Conservation (phyloP, 305 asterid genomes). For the Solanum hybrid region DNA sequence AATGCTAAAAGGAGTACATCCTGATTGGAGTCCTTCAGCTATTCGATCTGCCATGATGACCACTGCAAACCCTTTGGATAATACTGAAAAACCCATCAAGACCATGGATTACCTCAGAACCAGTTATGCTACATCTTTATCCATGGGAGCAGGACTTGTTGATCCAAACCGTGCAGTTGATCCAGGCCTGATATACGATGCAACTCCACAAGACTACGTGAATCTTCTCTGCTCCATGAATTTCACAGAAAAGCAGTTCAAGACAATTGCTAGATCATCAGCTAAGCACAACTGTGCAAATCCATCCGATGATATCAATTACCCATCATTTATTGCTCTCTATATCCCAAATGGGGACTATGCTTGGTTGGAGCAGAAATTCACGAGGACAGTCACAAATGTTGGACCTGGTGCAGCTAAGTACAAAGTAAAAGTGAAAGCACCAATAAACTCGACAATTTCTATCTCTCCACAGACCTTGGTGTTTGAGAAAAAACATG, state of each 20-base stretch:
- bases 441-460: not conserved
- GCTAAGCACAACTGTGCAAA: conserved; percentile 4
- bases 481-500: not conserved
- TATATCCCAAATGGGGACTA: not conserved
- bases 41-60: conserved; percentile 13
- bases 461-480: not conserved
- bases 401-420: conserved; percentile 2
- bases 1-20: conserved; percentile 10
- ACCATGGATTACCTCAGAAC: not conserved
- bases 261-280: conserved; percentile 11
- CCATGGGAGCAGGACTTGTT: conserved; percentile 7
- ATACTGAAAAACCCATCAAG: not conserved
- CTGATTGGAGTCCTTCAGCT: conserved; percentile 17
- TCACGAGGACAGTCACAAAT: conserved; percentile 10
- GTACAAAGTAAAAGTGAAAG: not conserved
- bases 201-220: conserved; percentile 6
- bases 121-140: conserved; percentile 7
- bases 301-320: conserved; percentile 1
- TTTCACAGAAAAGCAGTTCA: not conserved
- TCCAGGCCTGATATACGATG: conserved; percentile 18
- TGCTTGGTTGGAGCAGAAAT: not conserved
- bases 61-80: conserved; percentile 2
- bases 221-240: conserved; percentile 10
- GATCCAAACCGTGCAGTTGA: conserved; percentile 15
- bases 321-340: conserved; percentile 12